Conservation (phyloP, 2,329 filamentous ascomycete species). For the Fusarium dlaminii region DNA sequence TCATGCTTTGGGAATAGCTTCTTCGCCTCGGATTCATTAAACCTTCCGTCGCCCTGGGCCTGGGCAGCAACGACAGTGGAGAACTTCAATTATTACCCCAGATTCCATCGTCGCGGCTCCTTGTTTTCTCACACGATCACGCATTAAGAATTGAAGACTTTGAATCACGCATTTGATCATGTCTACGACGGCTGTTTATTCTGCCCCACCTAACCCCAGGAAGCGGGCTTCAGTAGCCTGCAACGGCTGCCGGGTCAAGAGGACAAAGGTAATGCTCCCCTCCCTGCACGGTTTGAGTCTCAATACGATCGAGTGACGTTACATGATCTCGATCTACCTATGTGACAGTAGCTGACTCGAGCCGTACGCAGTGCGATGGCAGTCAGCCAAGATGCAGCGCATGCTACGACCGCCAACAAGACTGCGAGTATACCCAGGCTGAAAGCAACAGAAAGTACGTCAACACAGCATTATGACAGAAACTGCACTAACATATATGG, state of each 20-base stretch:
- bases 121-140: not conserved
- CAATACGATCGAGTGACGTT: not conserved
- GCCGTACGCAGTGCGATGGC: not conserved
- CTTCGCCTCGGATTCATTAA: not conserved
- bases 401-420: not conserved
- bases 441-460: constrained; percentile 11
- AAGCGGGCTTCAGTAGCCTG: constrained; percentile 13
- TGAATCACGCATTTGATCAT: not conserved
- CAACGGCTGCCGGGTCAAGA: constrained; percentile 1
- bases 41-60: not conserved
- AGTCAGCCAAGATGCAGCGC: constrained; percentile 6
- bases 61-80: not conserved
- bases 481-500: rapidly evolving
- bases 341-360: not conserved
- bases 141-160: too few relatives aligned
- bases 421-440: constrained; percentile 4
- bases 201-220: not conserved
- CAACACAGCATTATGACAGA: rapidly evolving
- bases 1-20: not conserved
- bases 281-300: not conserved
- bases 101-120: not conserved
- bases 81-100: not conserved
- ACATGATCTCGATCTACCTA: too few relatives aligned
- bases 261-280: not conserved
- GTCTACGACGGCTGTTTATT: not conserved